phyloP scores from a whole-genome alignment of 371 early-diverging fungal genomes.

The Globomyces sp. region DNA sequence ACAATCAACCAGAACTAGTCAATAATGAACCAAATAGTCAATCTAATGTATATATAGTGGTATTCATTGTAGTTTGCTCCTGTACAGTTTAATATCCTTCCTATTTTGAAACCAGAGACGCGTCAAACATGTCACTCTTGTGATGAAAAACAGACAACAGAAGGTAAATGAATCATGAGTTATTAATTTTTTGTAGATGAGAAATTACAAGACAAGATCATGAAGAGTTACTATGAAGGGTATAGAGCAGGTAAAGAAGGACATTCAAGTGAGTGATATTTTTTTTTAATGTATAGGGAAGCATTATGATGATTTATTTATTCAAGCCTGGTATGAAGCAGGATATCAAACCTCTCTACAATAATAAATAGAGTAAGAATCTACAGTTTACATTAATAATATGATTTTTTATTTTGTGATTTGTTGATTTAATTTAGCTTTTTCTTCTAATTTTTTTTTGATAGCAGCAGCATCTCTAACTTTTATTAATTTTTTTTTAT shows the following conservation, averaged over 20 bases:
- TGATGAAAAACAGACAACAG: no score
- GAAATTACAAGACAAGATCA: background rate
- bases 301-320: background rate
- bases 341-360: conserved; percentile 5
- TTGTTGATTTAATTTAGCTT: conserved; percentile 9
- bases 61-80: no score
- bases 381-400: background rate
- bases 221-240: background rate
- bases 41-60: no score
- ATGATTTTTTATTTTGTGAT: background rate
- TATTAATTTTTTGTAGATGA: no score
- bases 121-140: no score
- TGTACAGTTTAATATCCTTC: no score
- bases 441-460: conserved; percentile 2
- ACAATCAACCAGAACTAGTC: no score
- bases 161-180: no score
- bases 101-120: no score
- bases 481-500: background rate
- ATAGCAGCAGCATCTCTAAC: conserved; percentile 19
- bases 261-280: background rate
- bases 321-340: conserved; percentile 12
- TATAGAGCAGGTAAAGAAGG: background rate
- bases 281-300: no score
- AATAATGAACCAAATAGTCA: no score
- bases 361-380: background rate